phyloP scores from a whole-genome alignment of 2,329 filamentous ascomycete genomes.

The Emergomyces africanus region DNA sequence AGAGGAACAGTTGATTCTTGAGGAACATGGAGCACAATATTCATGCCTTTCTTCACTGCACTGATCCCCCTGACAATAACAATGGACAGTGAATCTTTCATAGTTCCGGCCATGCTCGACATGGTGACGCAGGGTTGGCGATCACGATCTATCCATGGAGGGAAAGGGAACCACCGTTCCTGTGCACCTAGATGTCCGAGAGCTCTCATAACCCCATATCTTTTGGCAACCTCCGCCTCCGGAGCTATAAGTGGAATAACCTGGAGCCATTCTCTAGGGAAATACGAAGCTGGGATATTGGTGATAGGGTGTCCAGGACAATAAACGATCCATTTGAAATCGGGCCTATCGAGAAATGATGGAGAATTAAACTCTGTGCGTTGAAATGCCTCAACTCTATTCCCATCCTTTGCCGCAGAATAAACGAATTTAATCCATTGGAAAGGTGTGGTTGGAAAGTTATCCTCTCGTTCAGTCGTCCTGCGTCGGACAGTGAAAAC shows the following conservation, averaged over 20 bases:
- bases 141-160: constrained; percentile 7
- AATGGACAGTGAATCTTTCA: constrained; percentile 1
- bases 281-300: constrained; percentile 5
- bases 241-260: constrained; percentile 4
- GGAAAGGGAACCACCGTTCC: constrained; percentile 7
- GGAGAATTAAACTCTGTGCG: constrained; percentile 5
- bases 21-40: constrained; percentile 4
- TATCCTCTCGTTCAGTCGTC: constrained; percentile 1
- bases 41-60: constrained; percentile 2
- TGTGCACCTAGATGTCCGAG: constrained; percentile 7
- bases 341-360: constrained; percentile 5
- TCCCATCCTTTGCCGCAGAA: constrained; percentile 4
- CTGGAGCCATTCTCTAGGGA: constrained; percentile 5
- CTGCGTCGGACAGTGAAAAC: constrained; percentile 6
- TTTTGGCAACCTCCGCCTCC: constrained; percentile 6
- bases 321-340: constrained; percentile 6
- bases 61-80: constrained; percentile 3
- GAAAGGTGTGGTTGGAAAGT: constrained; percentile 5
- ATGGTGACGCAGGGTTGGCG: constrained; percentile 6
- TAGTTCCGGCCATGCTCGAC: constrained; percentile 2
- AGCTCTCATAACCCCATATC: constrained; percentile 5
- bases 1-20: constrained; percentile 1
- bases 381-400: constrained; percentile 4
- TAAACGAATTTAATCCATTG: constrained; percentile 6
- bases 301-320: constrained; percentile 3